phyloP scores from a whole-genome alignment of 1,284 basidiomycete species.

The Meripilus lineatus region DNA sequence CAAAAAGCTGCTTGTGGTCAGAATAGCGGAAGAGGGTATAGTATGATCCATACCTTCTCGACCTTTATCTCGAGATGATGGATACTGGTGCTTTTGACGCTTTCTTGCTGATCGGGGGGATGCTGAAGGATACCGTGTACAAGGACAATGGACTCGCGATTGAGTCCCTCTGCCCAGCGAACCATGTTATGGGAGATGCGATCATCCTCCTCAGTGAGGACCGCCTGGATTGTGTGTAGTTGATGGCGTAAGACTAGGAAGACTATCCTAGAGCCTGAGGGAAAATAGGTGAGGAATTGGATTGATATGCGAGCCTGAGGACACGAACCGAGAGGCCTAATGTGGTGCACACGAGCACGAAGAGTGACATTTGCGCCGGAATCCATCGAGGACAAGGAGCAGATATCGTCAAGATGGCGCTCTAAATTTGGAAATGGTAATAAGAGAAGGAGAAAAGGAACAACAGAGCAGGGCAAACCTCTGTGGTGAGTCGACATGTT shows the following conservation, averaged over 20 bases:
- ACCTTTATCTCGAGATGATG: constrained; percentile 59
- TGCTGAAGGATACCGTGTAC: constrained; percentile 45
- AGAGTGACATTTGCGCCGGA: constrained; percentile 51
- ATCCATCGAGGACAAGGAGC: constrained; percentile 19
- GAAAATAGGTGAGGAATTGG: not conserved
- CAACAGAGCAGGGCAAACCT: not conserved
- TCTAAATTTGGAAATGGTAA: constrained; percentile 34
- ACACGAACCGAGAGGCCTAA: constrained; percentile 46
- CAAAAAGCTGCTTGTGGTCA: constrained; percentile 31
- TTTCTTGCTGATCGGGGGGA: constrained; percentile 44
- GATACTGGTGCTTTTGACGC: constrained; percentile 45
- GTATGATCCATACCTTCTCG: constrained; percentile 37
- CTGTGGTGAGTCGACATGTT: constrained; percentile 27
- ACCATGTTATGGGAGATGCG: constrained; percentile 65
- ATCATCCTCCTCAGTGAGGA: constrained; percentile 51
- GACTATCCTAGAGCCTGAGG: constrained; percentile 47
- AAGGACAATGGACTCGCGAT: constrained; percentile 58
- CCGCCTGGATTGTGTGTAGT: constrained; percentile 57
- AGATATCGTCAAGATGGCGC: constrained; percentile 20
- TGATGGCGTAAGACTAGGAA: constrained; percentile 63
- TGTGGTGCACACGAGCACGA: constrained; percentile 61
- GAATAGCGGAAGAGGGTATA: constrained; percentile 22
- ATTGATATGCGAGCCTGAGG: not conserved
- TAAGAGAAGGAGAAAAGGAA: constrained; percentile 1
- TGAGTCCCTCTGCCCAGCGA: constrained; percentile 53